phyloP scores from a whole-genome alignment of 2,329 filamentous ascomycete species.

The Tolypocladium pustulatum region DNA sequence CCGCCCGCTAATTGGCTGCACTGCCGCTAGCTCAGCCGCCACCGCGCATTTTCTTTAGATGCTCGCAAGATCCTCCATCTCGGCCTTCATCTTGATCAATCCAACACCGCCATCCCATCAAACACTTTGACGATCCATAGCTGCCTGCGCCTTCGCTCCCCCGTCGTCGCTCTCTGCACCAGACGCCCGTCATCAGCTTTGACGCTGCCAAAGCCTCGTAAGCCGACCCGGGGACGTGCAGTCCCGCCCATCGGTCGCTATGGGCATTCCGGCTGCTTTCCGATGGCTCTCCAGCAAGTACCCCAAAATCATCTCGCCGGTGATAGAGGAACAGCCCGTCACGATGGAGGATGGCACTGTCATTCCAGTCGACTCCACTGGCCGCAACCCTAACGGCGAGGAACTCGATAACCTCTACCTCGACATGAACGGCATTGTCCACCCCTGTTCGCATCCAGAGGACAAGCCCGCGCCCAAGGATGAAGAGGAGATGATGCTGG shows the following conservation, averaged over 20 bases:
- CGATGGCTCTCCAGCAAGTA: constrained; percentile 96
- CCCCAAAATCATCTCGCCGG: constrained; percentile 89
- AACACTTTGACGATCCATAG: background rate
- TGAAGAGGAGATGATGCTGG: constrained; percentile 99
- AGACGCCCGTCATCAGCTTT: background rate
- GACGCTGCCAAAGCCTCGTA: background rate
- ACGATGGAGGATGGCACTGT: constrained; percentile 70
- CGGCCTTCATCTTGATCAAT: background rate
- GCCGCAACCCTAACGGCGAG: constrained; percentile 90
- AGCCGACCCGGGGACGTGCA: background rate
- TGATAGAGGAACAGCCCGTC: constrained; percentile 75
- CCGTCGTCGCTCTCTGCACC: background rate
- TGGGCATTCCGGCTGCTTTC: constrained; percentile 94
- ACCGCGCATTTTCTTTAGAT: background rate
- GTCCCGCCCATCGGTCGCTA: constrained; percentile 25
- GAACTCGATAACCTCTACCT: constrained; percentile 97
- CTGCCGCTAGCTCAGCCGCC: background rate
- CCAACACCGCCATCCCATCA: background rate
- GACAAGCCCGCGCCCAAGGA: constrained; percentile 83
- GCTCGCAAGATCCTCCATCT: background rate
- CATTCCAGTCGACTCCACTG: constrained; percentile 75
- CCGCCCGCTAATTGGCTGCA: background rate
- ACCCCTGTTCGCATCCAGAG: constrained; percentile 96
- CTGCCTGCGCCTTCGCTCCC: background rate
- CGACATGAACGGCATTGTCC: constrained; percentile 99